Evolutionary conservation across 805 yeast species (phyloP).

Genomic region (Candida nonsorbophila): DNA sequence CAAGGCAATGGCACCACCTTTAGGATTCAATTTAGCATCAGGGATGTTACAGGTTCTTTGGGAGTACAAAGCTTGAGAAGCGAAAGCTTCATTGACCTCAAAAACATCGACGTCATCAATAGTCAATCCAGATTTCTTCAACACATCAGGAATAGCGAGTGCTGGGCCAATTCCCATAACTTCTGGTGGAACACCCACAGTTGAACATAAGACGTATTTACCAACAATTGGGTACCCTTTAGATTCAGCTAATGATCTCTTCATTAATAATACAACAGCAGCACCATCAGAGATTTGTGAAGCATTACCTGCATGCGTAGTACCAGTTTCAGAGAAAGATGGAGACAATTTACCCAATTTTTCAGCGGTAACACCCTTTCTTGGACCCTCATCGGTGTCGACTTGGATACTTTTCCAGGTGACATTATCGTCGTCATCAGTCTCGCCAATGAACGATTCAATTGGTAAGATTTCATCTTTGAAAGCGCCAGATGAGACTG

Average conservation of each 20-base stretch:
- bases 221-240: conserved; percentile 69
- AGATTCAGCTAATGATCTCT: conserved; percentile 78
- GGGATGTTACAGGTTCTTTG: conserved; percentile 65
- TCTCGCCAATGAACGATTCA: conserved; percentile 51
- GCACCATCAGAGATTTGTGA: conserved; percentile 97
- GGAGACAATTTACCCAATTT: conserved; percentile 74
- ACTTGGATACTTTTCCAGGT: conserved; percentile 40
- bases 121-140: conserved; percentile 55
- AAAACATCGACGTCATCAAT: conserved; percentile 66
- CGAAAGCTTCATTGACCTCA: conserved; percentile 96
- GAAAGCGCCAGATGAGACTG: conserved; percentile 69
- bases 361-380: conserved; percentile 77
- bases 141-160: conserved; percentile 82
- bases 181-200: conserved; percentile 94
- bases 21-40: conserved; percentile 60
- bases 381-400: conserved; percentile 83
- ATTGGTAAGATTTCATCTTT: conserved; percentile 87
- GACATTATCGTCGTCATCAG: conserved; percentile 54
- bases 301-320: conserved; percentile 94
- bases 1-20: conserved; percentile 95
- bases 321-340: conserved; percentile 79
- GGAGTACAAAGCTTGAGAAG: conserved; percentile 86
- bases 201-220: conserved; percentile 71
- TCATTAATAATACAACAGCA: conserved; percentile 79
- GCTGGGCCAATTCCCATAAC: conserved; percentile 99